Percentiles rank a stretch among this genome's conserved stretches.
Conservation (phyloP, 768 basidiomycete species). For the Mrakia frigida region DNA sequence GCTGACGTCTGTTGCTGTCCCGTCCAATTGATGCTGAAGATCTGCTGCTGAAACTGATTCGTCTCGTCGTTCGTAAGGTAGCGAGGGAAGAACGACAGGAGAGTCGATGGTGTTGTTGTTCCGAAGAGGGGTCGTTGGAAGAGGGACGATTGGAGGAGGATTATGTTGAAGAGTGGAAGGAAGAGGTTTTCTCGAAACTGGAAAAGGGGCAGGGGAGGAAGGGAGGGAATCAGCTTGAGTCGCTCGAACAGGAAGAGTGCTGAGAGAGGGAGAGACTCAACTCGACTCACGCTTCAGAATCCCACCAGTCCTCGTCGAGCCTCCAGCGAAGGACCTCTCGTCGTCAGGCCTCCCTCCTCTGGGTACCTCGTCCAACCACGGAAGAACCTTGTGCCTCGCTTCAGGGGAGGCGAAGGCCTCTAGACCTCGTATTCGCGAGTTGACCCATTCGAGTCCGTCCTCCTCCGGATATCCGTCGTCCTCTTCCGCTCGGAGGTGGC, state of each 20-base stretch:
- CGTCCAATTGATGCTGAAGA: background rate
- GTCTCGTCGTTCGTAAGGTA: background rate
- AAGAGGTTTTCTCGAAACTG: background rate
- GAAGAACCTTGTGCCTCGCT: conserved; percentile 10
- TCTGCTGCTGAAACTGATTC: conserved; percentile 4
- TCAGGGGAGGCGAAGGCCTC: background rate
- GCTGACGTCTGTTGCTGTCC: conserved; percentile 12
- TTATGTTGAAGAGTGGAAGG: background rate
- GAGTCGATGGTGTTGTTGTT: background rate
- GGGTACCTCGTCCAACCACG: conserved; percentile 15
- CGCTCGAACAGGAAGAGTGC: background rate
- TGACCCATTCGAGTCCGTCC: background rate
- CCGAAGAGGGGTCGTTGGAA: background rate
- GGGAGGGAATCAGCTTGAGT: background rate
- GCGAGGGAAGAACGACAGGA: background rate
- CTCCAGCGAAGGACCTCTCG: conserved; percentile 1
- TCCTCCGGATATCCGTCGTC: conserved; percentile 9
- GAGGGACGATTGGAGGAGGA: background rate
- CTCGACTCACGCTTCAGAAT: background rate
- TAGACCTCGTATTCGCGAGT: conserved; percentile 13
- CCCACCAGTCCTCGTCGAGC: background rate
- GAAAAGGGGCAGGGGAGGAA: no score
- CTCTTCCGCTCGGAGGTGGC: background rate
- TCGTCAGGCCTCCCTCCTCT: background rate
- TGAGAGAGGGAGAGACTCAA: no score